Base-by-base conservation (phyloP, 1,139 yeast species). In the Blastobotrys malaysiensis region DNA sequence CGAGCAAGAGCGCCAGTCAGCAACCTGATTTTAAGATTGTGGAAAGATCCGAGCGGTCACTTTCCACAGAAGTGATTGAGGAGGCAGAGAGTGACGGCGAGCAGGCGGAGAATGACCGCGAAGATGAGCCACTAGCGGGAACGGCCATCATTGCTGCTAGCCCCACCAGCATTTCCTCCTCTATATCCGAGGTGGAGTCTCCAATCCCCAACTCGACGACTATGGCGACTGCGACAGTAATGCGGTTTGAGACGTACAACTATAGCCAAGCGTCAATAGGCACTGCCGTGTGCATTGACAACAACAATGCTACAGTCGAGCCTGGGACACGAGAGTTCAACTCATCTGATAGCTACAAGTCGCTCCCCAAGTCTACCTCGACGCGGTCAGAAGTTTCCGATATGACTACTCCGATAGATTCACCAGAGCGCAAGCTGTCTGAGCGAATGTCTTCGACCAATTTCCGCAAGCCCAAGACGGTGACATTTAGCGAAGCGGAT, bases 251-350 rank as follows among this genome's bases (percentile, higher is more conserved):
- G 16, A 31, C 39, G 16, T 31, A 31, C 39, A 31, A 44, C 5
- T 6, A 27, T 3, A 20, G 14, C n/a, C 18, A 43, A n/a, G 18
- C 22, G 6, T 14, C 55, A 9, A 14, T 52, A 22, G 55, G 57
- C 22, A 57, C 57, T 5, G 61, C 62, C 4, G 57, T 57, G 5
- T 57, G 54, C 46, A 46, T 52, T 16, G 55, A 57, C 21, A 55
- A 59, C 7, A 51, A 57, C 51, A 59, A 58, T 51, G 44, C 54
- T n/a, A 59, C 62, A 2, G 57, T 59, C 2, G 59, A 51, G 48
- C 5, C 48, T 2, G 53, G 57, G 9, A 31, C 24, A 3, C 31
- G 19, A 11, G 43, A 24, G 7, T 50, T 48, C 31, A 18, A 31
- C 19, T 22, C 51, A 20, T 51, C 54, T 20, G 43, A 46, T 21